These are phyloP conservation scores for Actinomortierella wolfii DNA, from an alignment of 371 early-diverging fungal species.

Conservation along the genomic window DNA sequence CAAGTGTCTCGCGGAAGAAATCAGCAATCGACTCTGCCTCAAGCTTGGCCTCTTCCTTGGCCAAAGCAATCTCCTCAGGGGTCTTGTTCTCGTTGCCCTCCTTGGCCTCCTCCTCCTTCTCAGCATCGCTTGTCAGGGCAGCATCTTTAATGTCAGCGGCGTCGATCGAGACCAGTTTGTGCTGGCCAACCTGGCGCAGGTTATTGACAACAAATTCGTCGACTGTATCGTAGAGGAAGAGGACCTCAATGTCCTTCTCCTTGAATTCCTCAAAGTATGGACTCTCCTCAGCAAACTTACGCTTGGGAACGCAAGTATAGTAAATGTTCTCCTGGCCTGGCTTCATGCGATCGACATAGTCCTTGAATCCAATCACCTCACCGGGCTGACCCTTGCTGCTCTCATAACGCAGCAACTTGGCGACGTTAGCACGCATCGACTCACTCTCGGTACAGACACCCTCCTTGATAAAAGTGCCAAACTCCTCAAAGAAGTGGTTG, in stretches of 20 bases:
- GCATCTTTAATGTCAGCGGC: constrained; percentile 64
- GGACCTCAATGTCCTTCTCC: constrained; percentile 76
- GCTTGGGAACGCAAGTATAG: constrained; percentile 82
- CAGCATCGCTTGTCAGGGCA: constrained; percentile 45
- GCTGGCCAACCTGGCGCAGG: constrained; percentile 74
- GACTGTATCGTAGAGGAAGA: constrained; percentile 82
- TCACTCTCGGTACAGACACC: constrained; percentile 86
- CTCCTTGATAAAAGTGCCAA: constrained; percentile 85
- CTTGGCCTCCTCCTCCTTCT: constrained; percentile 48
- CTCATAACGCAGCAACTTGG: constrained; percentile 87
- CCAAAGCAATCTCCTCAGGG: constrained; percentile 36
- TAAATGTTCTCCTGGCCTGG: constrained; percentile 93
- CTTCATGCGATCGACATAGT: constrained; percentile 87
- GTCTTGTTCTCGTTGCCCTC: constrained; percentile 22
- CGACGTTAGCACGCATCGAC: constrained; percentile 71
- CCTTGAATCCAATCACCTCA: constrained; percentile 80
- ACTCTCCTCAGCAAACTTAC: constrained; percentile 77
- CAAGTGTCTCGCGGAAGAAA: constrained; percentile 70
- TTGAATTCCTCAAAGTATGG: constrained; percentile 91
- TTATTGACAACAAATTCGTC: constrained; percentile 92
- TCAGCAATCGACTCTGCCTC: constrained; percentile 66
- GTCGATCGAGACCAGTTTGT: constrained; percentile 83
- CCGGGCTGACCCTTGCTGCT: constrained; percentile 67
- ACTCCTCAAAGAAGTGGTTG: constrained; percentile 83
- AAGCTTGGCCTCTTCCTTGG: constrained; percentile 59